Base-by-base conservation (phyloP, 108 stramenopile species). In the Aurantiochytrium sp. region DNA sequence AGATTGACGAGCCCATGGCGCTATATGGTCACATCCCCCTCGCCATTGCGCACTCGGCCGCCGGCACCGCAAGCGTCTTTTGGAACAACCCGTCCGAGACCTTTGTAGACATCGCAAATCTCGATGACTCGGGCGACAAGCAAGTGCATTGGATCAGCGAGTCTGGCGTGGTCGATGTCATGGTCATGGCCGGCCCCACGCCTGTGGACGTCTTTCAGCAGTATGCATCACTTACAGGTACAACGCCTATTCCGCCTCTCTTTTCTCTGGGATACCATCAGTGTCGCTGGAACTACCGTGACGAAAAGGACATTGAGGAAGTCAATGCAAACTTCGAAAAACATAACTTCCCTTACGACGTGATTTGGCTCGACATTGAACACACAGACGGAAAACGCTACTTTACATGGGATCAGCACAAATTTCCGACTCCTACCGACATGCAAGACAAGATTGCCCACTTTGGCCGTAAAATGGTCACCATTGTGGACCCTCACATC, bases 321-420 rank as follows among this genome's bases (percentile, higher is more conserved):
- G 97, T 98, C n/a, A 96, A 98, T 89, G 92, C 89, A 49, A 96
- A 96, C 90, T 98, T 98, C 90, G 98, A 98, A 90, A 96, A 97
- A 90, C 91, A 96, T 44, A 98, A 99, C 91, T 98, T 98, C 92
- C 99, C 99, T 5, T 98, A 98, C 90, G 99, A 99, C 92, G 99
- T 99, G 1, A 91, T 99, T 72, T 99, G 99, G 99, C 94, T 99
- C 71, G 99, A 99, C 93, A 99, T 99, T 92, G 99, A 99, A 90
- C 99, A 99, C 92, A 99, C 99, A 2, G 97, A 98, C 91, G 98
- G 98, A 4, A 99, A 99, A 94, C 94, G 98, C 59, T 99, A 99
- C 93, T 99, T 99, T 90, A 98, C 99, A 4, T 99, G 99, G 99
- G 98, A 99, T 91, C 89, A 96, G 44, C 92, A 94, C 59, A 73